These are phyloP conservation scores for Sugiyamaella japonica DNA, from an alignment of 1,139 yeast species.

Conservation along the genomic window DNA sequence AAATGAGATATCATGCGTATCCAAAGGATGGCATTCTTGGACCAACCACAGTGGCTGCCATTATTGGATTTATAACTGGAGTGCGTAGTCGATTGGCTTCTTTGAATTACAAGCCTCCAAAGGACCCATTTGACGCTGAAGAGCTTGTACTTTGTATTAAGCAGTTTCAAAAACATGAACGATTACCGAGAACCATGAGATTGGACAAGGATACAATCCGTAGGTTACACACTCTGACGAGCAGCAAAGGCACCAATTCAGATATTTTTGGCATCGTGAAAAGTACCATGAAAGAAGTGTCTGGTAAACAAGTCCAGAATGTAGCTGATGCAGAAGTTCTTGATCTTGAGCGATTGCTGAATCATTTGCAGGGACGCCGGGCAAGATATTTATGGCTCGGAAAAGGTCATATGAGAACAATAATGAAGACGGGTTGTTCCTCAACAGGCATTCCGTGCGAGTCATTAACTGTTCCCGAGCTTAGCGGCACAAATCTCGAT, in stretches of 20 bases:
- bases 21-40: conserved; percentile 59
- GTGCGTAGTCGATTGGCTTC: conserved; percentile 64
- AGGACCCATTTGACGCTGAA: conserved; percentile 83
- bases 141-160: conserved; percentile 58
- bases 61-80: conserved; percentile 67
- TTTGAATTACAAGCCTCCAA: conserved; percentile 67
- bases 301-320: conserved; percentile 46
- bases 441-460: conserved; percentile 31
- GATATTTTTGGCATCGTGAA: conserved; percentile 69
- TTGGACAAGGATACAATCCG: conserved; percentile 65
- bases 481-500: conserved; percentile 23
- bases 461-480: conserved; percentile 24
- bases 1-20: conserved; percentile 54
- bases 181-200: conserved; percentile 56
- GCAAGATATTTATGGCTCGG: conserved; percentile 54
- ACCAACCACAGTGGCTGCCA: conserved; percentile 64
- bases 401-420: conserved; percentile 38
- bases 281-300: conserved; percentile 69
- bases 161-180: conserved; percentile 69
- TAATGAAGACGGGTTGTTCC: conserved; percentile 1
- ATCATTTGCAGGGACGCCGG: conserved; percentile 48
- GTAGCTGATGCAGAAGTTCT: conserved; percentile 53
- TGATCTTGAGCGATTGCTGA: conserved; percentile 49
- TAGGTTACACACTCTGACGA: conserved; percentile 59
- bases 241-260: conserved; percentile 46